Evolutionary conservation across 306 rosid species (phyloP).

Genomic region (Chamaecrista fasciculata): DNA sequence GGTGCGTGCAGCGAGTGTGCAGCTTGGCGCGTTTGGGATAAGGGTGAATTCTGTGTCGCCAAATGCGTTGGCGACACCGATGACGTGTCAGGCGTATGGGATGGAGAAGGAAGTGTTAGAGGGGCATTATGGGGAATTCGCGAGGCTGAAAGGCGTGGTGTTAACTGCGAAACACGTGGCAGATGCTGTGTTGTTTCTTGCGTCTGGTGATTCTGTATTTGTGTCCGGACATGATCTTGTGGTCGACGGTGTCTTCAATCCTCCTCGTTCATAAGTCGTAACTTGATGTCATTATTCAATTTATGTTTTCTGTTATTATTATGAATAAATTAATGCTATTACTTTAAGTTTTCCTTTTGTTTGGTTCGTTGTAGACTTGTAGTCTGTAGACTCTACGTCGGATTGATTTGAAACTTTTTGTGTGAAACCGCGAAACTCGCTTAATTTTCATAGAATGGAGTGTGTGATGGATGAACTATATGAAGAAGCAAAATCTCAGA

Average conservation of each 20-base stretch:
- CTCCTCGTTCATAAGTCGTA: no score
- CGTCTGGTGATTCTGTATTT: constrained; percentile 33
- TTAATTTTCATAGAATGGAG: no score
- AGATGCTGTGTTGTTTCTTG: constrained; percentile 44
- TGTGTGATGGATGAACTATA: no score
- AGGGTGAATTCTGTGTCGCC: constrained; percentile 61
- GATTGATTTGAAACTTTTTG: no score
- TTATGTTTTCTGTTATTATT: no score
- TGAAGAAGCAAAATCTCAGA: no score
- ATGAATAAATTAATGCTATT: no score
- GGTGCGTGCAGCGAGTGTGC: constrained; percentile 44
- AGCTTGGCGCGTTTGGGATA: constrained; percentile 41
- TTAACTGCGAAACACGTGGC: constrained; percentile 40
- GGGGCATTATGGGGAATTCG: background rate
- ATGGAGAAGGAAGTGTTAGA: constrained; percentile 6
- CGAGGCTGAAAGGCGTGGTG: constrained; percentile 38
- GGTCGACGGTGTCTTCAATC: constrained; percentile 30
- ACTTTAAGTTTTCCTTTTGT: no score
- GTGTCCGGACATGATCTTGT: constrained; percentile 37
- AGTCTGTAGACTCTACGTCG: no score
- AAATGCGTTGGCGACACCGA: constrained; percentile 38
- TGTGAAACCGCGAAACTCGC: no score
- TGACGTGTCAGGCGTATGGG: background rate
- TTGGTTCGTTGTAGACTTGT: no score
- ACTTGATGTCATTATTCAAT: no score